phyloP scores from a whole-genome alignment of 257 asterid genomes.

The Catharanthus roseus region DNA sequence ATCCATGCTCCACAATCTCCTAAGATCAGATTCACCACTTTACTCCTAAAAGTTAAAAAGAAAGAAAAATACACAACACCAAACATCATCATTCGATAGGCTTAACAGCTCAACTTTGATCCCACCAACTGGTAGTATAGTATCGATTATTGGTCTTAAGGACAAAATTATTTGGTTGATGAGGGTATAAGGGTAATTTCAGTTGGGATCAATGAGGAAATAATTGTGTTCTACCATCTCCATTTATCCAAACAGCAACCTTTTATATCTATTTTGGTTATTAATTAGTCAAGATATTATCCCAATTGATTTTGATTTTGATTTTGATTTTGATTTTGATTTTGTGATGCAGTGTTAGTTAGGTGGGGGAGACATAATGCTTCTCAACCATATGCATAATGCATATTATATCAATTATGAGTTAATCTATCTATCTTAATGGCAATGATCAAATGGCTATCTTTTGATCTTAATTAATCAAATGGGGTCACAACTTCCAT shows the following conservation, averaged over 20 bases:
- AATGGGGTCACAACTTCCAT: too few species aligned
- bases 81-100: not conserved
- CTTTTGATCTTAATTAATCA: too few species aligned
- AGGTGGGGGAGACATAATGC: not conserved
- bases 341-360: not conserved
- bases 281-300: not conserved
- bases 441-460: slow-evolving; percentile 13
- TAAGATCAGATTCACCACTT: too few species aligned
- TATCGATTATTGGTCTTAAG: too few species aligned
- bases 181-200: not conserved
- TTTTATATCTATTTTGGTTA: too few species aligned
- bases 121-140: too few species aligned
- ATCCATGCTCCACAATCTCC: too few species aligned
- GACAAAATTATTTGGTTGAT: too few species aligned
- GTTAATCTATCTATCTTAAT: not conserved
- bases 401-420: not conserved
- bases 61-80: not conserved
- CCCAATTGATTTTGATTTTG: not conserved
- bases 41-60: not conserved
- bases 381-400: not conserved
- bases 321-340: too few species aligned
- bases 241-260: not conserved
- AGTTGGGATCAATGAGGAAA: not conserved
- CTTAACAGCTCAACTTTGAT: not conserved
- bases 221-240: not conserved